Percentiles rank a stretch among this genome's conserved stretches.
These are phyloP conservation scores for Candida krabiensis DNA, from an alignment of 805 yeast species.

Conservation along the genomic window DNA sequence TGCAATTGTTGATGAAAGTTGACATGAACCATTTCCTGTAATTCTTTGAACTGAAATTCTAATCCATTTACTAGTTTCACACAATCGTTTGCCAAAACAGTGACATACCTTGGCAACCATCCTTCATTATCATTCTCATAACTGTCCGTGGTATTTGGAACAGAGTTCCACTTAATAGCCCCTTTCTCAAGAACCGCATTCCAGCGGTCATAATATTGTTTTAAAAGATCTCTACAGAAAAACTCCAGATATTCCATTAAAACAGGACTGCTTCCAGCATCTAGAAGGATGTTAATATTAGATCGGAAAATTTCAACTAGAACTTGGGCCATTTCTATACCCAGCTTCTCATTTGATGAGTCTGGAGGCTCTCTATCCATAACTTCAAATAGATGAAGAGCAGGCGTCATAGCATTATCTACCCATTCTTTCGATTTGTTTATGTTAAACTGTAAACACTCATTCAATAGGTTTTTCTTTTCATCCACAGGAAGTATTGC, in stretches of 20 bases:
- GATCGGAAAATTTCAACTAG: slow-evolving; percentile 27
- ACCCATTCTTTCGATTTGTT: slow-evolving; percentile 86
- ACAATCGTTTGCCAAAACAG: slow-evolving; percentile 31
- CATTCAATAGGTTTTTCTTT: slow-evolving; percentile 71
- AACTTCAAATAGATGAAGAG: slow-evolving; percentile 52
- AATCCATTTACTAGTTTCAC: slow-evolving; percentile 31
- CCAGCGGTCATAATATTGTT: slow-evolving; percentile 24
- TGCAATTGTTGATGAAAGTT: slow-evolving; percentile 24
- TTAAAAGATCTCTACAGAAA: slow-evolving; percentile 24
- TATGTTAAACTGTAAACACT: slow-evolving; percentile 71
- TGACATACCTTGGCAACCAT: slow-evolving; percentile 31
- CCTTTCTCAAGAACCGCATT: slow-evolving; percentile 16
- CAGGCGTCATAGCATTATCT: slow-evolving; percentile 39
- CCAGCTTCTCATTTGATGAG: slow-evolving; percentile 23
- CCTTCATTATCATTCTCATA: slow-evolving; percentile 22
- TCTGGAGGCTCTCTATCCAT: slow-evolving; percentile 69
- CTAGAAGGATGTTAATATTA: slow-evolving; percentile 37
- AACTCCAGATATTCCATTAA: slow-evolving; percentile 25
- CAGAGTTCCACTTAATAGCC: slow-evolving; percentile 18
- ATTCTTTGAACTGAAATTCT: slow-evolving; percentile 21
- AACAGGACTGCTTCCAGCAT: slow-evolving; percentile 33
- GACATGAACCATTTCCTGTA: slow-evolving; percentile 22
- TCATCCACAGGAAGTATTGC: slow-evolving; percentile 55
- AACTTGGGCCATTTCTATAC: slow-evolving; percentile 30
- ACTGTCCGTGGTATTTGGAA: slow-evolving; percentile 5